Base-by-base conservation (phyloP, 768 basidiomycete species). In the Bullera alba region DNA sequence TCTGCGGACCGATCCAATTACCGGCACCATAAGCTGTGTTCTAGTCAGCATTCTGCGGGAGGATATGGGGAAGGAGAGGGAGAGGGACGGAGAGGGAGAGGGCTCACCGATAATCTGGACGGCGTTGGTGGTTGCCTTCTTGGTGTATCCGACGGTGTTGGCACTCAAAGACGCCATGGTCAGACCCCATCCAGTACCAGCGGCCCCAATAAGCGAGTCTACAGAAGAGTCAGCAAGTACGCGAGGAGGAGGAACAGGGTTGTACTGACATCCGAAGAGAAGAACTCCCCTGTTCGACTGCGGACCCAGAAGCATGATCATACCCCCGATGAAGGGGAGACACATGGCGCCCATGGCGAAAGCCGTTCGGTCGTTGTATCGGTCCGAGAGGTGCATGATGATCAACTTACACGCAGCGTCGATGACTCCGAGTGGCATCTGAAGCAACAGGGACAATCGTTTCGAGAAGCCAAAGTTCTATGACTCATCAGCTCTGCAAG, bases 331-430 rank as follows among this genome's bases (percentile, higher is more conserved):
- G 34, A 59, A 59, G 16, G 57, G 57, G 3, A 55, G 22, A 29
- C 34, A 48, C 42, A 59, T 48, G 16, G 57, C 53, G 22, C 55
- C 34, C 44, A 55, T 47, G 22, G 46, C 57, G 29, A 55, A 59
- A 5, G 28, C 45, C 28, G 57, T 51, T 14, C 54, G 53, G 28
- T 59, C 57, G n/a, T 42, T 30, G 46, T 46, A 59, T 35, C 42
- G 41, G 51, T 59, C 57, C 7, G 57, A 59, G 38, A 59, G 27
- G 41, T 51, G 50, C 57, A 59, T 59, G 29, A 59, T 41, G 28
- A 51, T 48, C 22, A 56, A 46, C 32, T 57, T 57, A 17, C 25
- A 46, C n/a, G n/a, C 39, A 17, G 29, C 26, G 32, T 55, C 56
- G 42, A 47, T 48, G 2, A 42, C 53, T 17, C 49, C 50, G 16